These are phyloP conservation scores for Arachnomyces sp. DNA, from an alignment of 2,329 filamentous ascomycete genomes.

Conservation along the genomic window DNA sequence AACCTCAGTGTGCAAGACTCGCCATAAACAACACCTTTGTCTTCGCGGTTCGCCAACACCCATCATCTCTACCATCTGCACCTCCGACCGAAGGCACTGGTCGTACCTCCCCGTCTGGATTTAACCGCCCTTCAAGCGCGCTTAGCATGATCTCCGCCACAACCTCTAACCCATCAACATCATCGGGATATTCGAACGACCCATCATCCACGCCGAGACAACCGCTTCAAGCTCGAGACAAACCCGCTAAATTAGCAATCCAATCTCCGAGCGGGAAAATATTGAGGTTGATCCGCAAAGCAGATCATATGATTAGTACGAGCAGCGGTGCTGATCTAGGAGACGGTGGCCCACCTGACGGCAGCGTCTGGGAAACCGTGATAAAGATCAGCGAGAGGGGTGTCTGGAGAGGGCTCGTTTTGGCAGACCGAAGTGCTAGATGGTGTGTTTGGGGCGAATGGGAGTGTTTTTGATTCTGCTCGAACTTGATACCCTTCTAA, in stretches of 20 bases:
- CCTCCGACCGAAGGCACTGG: constrained; percentile 33
- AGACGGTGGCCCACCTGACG: constrained; percentile 38
- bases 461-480: constrained; percentile 45
- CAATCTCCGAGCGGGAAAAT: constrained; percentile 95
- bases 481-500: neutral
- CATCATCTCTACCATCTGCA: constrained; percentile 50
- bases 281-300: constrained; percentile 53
- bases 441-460: constrained; percentile 66
- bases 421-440: constrained; percentile 57
- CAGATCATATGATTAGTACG: constrained; percentile 36
- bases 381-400: constrained; percentile 61
- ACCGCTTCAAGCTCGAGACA: constrained; percentile 39
- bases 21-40: constrained; percentile 97
- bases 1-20: constrained; percentile 83
- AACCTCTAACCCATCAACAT: constrained; percentile 44
- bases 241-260: constrained; percentile 91
- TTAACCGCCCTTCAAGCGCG: constrained; percentile 49
- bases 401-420: constrained; percentile 55
- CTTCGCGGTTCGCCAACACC: constrained; percentile 90
- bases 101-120: constrained; percentile 44
- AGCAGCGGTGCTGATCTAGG: constrained; percentile 25
- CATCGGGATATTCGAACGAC: constrained; percentile 24
- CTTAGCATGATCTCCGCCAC: constrained; percentile 53
- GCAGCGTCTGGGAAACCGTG: constrained; percentile 58
- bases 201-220: constrained; percentile 22